Conservation (phyloP, 257 asterid species). For the Ajuga chamaepitys region DNA sequence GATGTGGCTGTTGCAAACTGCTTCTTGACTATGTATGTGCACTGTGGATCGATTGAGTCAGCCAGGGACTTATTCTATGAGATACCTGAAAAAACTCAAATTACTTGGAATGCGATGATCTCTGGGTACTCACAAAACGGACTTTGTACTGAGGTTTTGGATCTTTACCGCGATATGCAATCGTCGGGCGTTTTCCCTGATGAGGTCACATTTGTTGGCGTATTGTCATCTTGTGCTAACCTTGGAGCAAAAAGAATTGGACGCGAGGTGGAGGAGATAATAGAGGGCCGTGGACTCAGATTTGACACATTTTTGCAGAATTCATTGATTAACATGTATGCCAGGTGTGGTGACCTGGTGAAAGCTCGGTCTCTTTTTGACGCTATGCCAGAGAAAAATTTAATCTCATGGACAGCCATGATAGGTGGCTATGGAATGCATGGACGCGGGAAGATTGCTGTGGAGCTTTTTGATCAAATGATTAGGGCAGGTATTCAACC, state of each 20-base stretch:
- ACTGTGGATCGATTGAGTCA: constrained; percentile 45
- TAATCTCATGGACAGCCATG: constrained; percentile 91
- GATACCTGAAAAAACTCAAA: constrained; percentile 44
- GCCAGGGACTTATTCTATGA: constrained; percentile 58
- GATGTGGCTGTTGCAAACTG: constrained; percentile 64
- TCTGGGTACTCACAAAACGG: constrained; percentile 89
- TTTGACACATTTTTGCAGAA: constrained; percentile 56
- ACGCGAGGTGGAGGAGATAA: constrained; percentile 49
- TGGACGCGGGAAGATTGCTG: constrained; percentile 62
- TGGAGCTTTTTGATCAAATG: constrained; percentile 74
- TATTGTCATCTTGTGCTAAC: constrained; percentile 78
- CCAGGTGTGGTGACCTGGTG: constrained; percentile 76
- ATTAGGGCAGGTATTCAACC: constrained; percentile 46
- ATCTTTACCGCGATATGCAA: constrained; percentile 66
- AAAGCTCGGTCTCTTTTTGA: constrained; percentile 63
- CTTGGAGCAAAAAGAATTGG: constrained; percentile 70
- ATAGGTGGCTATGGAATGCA: constrained; percentile 88
- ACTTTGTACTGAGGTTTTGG: constrained; percentile 49
- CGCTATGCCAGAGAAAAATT: constrained; percentile 48
- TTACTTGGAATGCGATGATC: constrained; percentile 95
- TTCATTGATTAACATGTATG: constrained; percentile 74
- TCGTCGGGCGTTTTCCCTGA: constrained; percentile 44
- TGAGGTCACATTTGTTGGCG: constrained; percentile 76
- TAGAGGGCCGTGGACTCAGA: constrained; percentile 30
- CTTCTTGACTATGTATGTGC: constrained; percentile 73